Percentiles rank a stretch among this genome's conserved stretches.
phyloP scores from a whole-genome alignment of 345 rosid species.

The Odontarrhena argentea region DNA sequence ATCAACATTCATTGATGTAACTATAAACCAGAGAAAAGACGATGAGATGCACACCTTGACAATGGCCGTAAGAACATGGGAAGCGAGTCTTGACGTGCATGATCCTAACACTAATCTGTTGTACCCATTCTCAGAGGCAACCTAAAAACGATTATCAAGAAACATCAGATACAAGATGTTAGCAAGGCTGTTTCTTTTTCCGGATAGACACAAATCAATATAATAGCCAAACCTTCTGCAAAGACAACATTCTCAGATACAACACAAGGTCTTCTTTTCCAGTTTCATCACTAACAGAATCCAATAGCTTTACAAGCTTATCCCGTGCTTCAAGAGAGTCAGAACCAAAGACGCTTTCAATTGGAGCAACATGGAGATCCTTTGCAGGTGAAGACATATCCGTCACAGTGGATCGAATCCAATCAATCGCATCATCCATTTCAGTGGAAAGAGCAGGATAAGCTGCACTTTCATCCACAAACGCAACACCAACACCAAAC shows the following conservation, averaged over 20 bases:
- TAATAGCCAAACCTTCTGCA: constrained; percentile 68
- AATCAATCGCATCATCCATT: constrained; percentile 44
- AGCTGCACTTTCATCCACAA: constrained; percentile 65
- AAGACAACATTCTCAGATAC: constrained; percentile 61
- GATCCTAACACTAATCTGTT: constrained; percentile 71
- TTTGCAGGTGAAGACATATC: constrained; percentile 63
- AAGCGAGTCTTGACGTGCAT: constrained; percentile 85
- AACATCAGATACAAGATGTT: constrained; percentile 17
- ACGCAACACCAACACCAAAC: constrained; percentile 88
- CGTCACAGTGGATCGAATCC: constrained; percentile 51
- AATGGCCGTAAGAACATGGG: constrained; percentile 80
- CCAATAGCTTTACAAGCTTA: constrained; percentile 54
- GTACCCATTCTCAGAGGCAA: constrained; percentile 76
- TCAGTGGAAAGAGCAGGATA: constrained; percentile 40
- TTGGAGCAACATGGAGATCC: constrained; percentile 61
- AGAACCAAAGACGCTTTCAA: constrained; percentile 54
- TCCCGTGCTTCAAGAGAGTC: constrained; percentile 52
- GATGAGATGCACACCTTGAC: constrained; percentile 63
- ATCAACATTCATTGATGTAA: not conserved
- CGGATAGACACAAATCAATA: not conserved
- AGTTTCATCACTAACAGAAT: constrained; percentile 60
- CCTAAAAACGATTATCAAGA: constrained; percentile 42
- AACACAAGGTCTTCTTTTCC: constrained; percentile 84
- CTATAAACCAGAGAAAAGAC: not conserved
- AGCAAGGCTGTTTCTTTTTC: not conserved